A percentile compares a stretch with the other conserved stretches of the same genome.
Conservation (phyloP, 2,329 filamentous ascomycete genomes). For the Epichloe bromicola region DNA sequence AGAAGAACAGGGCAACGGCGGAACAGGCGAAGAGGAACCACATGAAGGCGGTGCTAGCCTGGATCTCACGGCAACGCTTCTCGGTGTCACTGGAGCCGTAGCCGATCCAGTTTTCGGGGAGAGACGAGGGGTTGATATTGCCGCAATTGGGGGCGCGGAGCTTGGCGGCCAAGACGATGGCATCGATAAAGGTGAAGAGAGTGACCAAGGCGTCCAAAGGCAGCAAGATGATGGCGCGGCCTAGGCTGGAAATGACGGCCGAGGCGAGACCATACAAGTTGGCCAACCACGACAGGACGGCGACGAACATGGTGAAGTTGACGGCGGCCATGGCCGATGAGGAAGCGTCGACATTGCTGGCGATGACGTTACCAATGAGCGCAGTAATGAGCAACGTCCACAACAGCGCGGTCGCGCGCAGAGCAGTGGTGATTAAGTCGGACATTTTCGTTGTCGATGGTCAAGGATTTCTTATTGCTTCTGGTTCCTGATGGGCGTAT, state of each 20-base stretch:
- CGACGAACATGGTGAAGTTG: conserved; percentile 59
- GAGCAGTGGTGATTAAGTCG: conserved; percentile 28
- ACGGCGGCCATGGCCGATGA: conserved; percentile 32
- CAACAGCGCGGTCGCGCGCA: conserved; percentile 38
- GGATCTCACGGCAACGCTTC: conserved; percentile 61
- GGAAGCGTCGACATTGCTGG: conserved; percentile 31
- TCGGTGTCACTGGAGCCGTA: conserved; percentile 45
- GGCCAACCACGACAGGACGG: conserved; percentile 51
- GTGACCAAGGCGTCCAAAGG: conserved; percentile 45
- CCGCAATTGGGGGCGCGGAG: conserved; percentile 57
- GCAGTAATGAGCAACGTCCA: conserved; percentile 40
- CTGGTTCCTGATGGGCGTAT: neutral
- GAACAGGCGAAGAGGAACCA: conserved; percentile 64
- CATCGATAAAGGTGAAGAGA: conserved; percentile 58
- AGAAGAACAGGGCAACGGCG: conserved; percentile 41
- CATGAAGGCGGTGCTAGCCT: conserved; percentile 62
- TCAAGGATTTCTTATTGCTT: neutral
- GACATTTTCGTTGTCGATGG: conserved; percentile 12
- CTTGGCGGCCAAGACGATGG: conserved; percentile 57
- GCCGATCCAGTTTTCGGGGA: conserved; percentile 40
- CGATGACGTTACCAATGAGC: conserved; percentile 46
- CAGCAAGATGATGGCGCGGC: conserved; percentile 38
- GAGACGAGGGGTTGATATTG: conserved; percentile 26
- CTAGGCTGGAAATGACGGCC: conserved; percentile 38
- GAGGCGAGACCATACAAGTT: conserved; percentile 49